Conservation (phyloP, 192 early-diverging fungal species). For the Umbelopsis sp. region DNA sequence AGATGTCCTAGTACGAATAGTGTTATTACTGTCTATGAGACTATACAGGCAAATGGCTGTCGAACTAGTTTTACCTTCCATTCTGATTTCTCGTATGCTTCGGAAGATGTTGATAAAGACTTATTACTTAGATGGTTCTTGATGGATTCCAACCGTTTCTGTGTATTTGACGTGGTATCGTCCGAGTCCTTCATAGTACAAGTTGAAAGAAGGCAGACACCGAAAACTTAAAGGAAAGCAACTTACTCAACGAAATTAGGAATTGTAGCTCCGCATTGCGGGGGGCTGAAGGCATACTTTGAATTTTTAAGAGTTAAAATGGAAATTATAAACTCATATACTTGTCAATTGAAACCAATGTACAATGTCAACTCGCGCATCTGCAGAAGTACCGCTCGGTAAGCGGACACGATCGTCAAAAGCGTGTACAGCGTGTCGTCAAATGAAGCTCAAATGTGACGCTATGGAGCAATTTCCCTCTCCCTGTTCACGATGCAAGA, state of each 20-base stretch:
- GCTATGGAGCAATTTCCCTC: constrained; percentile 12
- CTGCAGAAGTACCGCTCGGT: too few relatives aligned
- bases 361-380: too few relatives aligned
- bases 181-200: not conserved
- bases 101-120: not conserved
- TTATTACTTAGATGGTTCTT: not conserved
- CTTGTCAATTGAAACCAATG: not conserved
- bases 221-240: not conserved
- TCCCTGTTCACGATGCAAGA: constrained; percentile 3
- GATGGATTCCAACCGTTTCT: not conserved
- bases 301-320: too few relatives aligned
- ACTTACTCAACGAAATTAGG: constrained; percentile 8
- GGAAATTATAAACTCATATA: too few relatives aligned
- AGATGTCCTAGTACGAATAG: constrained; percentile 14
- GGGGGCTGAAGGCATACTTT: too few relatives aligned
- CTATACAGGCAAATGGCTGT: too few relatives aligned
- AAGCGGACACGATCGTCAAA: constrained; percentile 17
- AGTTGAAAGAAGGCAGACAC: not conserved
- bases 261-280: constrained; percentile 1
- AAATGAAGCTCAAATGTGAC: constrained; percentile 25
- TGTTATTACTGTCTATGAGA: not conserved
- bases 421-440: constrained; percentile 14
- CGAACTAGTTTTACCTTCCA: constrained; percentile 31
- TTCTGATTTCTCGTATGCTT: constrained; percentile 38
- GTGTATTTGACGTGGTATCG: not conserved